Evolutionary conservation across 768 basidiomycete genomes (phyloP), one percentile per base, ranked within the genome.

Genomic region (Boletus huronensis): DNA sequence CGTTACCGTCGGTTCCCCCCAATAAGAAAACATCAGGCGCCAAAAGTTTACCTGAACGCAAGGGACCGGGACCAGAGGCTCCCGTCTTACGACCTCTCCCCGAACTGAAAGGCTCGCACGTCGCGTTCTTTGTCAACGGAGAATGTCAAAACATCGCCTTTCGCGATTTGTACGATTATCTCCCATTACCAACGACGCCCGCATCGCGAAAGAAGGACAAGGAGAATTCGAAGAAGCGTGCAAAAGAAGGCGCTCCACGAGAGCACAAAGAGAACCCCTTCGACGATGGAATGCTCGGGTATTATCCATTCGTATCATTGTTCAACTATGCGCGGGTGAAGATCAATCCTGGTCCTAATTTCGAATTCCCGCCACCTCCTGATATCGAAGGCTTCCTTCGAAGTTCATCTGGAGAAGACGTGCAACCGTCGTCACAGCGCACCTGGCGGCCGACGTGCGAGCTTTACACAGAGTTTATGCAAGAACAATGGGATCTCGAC

Each of bases 41-140:
- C 35, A 90, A 90, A 71, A 80, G 75, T 63, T 74, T 84, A 8
- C 86, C 88, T 6, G 86, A 88, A 53, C 77, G 75, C 50, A 82
- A 71, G 52, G 71, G 57, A 23, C 61, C 42, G 11, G 65, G 46
- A 58, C 64, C n/a, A 67, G 76, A 57, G 61, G 70, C 11, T 53
- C 78, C 31, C 65, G 60, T 66, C 52, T 79, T 85, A 16, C 82
- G 93, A 0, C 76, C 85, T 1, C 72, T 98, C 6, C 88, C 91
- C 2, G 82, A 76, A 25, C 78, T 97, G 5, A 69, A 76, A 1
- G 81, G 79, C 29, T 95, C 94, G 0, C 80, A 80, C 42, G 79
- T 98, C 50, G 85, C 85, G 1, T 98, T 98, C 75, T 98, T 93
- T 71, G 77, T 97, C 41, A 98, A 99, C 61, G 97, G 97, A 4